Percentiles rank a stretch among this genome's conserved stretches.
These are phyloP conservation scores for Candida gigantensis DNA, from an alignment of 1,139 yeast species.

Conservation along the genomic window DNA sequence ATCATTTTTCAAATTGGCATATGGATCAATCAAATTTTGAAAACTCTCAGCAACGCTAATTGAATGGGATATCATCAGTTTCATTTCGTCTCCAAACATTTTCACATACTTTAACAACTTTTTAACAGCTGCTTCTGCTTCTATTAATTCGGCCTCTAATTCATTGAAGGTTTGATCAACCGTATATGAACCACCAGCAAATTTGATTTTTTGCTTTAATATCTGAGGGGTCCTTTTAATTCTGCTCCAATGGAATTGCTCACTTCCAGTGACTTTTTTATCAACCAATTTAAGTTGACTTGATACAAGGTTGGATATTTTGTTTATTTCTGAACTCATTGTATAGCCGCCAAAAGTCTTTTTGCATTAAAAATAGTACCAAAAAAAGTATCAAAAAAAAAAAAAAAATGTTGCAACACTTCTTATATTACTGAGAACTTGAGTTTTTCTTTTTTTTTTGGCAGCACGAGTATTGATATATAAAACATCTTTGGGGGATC, in stretches of 20 bases:
- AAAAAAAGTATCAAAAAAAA: no score
- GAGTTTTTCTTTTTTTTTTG: not conserved
- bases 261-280: conserved; percentile 14
- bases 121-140: conserved; percentile 7
- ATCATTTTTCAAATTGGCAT: conserved; percentile 18
- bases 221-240: conserved; percentile 33
- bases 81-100: conserved; percentile 15
- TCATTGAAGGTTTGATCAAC: conserved; percentile 42
- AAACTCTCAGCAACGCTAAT: conserved; percentile 20
- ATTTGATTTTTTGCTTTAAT: conserved; percentile 30
- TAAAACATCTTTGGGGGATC: not conserved
- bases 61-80: conserved; percentile 19
- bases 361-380: no score
- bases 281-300: conserved; percentile 21
- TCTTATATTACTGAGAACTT: not conserved
- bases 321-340: conserved; percentile 14
- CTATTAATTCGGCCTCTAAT: conserved; percentile 17
- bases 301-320: conserved; percentile 15
- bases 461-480: not conserved
- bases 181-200: conserved; percentile 28
- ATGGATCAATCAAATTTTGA: conserved; percentile 30
- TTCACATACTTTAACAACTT: conserved; percentile 5
- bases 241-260: conserved; percentile 27
- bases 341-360: not conserved
- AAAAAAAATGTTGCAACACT: not conserved